Evolutionary conservation across 805 yeast genomes (phyloP).

Genomic region (Candida sphagnicola): DNA sequence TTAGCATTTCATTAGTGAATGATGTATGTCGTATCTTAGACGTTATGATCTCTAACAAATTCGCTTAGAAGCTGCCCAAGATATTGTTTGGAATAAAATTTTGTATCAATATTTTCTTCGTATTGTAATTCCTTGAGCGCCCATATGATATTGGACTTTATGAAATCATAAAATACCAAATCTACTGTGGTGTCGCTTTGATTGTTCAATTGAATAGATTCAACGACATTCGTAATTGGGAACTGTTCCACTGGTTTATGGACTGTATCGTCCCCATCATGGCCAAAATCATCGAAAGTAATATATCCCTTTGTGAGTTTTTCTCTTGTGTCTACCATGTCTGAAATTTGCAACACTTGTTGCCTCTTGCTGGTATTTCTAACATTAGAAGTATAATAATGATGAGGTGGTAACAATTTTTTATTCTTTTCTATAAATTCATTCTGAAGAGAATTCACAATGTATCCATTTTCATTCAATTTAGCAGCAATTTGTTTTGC

Average conservation of each 20-base stretch:
- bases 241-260: conserved; percentile 58
- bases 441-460: conserved; percentile 13
- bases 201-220: conserved; percentile 35
- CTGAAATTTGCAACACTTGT: background rate
- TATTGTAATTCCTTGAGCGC: conserved; percentile 29
- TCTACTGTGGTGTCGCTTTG: conserved; percentile 42
- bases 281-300: conserved; percentile 81
- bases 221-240: conserved; percentile 77
- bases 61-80: conserved; percentile 32
- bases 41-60: conserved; percentile 18
- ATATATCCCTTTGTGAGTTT: conserved; percentile 63
- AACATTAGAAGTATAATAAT: conserved; percentile 6
- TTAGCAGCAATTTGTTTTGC: conserved; percentile 53
- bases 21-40: too few species aligned
- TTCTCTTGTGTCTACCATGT: background rate
- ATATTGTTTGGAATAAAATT: conserved; percentile 26
- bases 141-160: conserved; percentile 35
- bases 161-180: conserved; percentile 75
- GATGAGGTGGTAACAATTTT: conserved; percentile 21
- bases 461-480: conserved; percentile 55
- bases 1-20: too few species aligned
- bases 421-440: conserved; percentile 8
- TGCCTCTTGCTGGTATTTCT: conserved; percentile 1
- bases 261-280: conserved; percentile 79
- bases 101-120: conserved; percentile 8